phyloP scores from a whole-genome alignment of 495 filamentous ascomycete species.

The Penicillium egyptiacum region DNA sequence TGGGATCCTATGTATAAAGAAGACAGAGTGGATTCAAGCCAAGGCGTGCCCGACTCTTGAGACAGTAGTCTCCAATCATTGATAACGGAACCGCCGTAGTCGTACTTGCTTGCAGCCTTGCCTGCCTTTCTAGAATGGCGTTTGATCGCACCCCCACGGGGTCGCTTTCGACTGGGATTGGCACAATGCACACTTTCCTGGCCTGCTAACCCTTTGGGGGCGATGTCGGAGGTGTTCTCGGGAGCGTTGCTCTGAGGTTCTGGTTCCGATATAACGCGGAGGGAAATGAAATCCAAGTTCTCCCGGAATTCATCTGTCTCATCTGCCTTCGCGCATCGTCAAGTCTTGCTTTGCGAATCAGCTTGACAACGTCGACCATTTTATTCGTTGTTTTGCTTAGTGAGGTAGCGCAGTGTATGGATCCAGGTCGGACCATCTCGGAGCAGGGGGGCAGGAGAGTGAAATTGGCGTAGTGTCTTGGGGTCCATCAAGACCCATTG shows the following conservation, averaged over 20 bases:
- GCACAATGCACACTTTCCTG: conserved; percentile 28
- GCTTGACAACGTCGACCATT: conserved; percentile 77
- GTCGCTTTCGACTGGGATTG: conserved; percentile 64
- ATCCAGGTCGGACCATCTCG: conserved; percentile 83
- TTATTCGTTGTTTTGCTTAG: conserved; percentile 61
- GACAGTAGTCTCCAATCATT: conserved; percentile 54
- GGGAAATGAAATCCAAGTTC: conserved; percentile 82
- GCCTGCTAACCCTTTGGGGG: conserved; percentile 31
- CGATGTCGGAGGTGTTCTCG: conserved; percentile 38
- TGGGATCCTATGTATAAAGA: conserved; percentile 33
- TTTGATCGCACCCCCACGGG: conserved; percentile 66
- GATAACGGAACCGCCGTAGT: conserved; percentile 49
- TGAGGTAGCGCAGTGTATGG: conserved; percentile 79
- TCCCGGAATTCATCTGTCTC: conserved; percentile 57
- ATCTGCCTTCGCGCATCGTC: conserved; percentile 36
- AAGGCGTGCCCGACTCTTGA: conserved; percentile 57
- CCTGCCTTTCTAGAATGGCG: conserved; percentile 39
- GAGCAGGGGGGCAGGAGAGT: too few species aligned
- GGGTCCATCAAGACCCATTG: too few species aligned
- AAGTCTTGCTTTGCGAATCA: conserved; percentile 82
- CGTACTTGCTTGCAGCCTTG: conserved; percentile 45
- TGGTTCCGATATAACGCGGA: conserved; percentile 59
- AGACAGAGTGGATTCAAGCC: conserved; percentile 41
- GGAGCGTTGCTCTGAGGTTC: conserved; percentile 30
- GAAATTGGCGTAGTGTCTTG: too few species aligned